Percentiles rank a stretch among this genome's conserved stretches.
phyloP scores from a whole-genome alignment of 148 eudicot species.

The Rhododendron ovatum region DNA sequence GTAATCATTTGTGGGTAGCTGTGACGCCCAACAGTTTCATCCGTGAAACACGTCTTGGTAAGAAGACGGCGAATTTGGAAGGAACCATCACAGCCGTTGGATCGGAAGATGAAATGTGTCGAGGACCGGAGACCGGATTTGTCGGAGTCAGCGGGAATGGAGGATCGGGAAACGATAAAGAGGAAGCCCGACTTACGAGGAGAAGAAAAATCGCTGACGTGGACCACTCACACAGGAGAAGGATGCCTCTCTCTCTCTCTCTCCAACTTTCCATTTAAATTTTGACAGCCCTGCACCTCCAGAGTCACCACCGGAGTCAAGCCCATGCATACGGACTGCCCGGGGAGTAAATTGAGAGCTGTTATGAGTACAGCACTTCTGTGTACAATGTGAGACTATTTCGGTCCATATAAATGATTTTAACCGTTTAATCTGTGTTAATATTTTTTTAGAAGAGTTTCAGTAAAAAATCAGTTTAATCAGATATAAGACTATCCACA shows the following conservation, averaged over 20 bases:
- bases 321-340: background rate
- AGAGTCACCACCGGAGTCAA: background rate
- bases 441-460: too few species aligned
- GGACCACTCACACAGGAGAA: background rate
- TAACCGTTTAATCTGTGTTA: too few species aligned
- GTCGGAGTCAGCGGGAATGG: slow-evolving; percentile 6
- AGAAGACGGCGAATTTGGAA: background rate
- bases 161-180: slow-evolving; percentile 9
- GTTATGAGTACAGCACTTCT: too few species aligned
- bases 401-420: too few species aligned
- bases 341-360: too few species aligned
- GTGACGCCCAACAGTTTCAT: background rate
- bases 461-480: too few species aligned
- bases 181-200: background rate
- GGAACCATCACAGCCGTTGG: background rate
- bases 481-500: too few species aligned
- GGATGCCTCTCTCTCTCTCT: background rate
- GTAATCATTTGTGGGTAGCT: background rate
- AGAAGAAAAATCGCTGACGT: slow-evolving; percentile 8
- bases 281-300: background rate
- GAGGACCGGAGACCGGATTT: background rate
- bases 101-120: background rate
- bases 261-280: background rate
- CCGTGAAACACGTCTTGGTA: slow-evolving; percentile 4
- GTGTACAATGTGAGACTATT: too few species aligned